Conservation (phyloP, 192 early-diverging fungal species). For the Lunasporangiospora selenospora region DNA sequence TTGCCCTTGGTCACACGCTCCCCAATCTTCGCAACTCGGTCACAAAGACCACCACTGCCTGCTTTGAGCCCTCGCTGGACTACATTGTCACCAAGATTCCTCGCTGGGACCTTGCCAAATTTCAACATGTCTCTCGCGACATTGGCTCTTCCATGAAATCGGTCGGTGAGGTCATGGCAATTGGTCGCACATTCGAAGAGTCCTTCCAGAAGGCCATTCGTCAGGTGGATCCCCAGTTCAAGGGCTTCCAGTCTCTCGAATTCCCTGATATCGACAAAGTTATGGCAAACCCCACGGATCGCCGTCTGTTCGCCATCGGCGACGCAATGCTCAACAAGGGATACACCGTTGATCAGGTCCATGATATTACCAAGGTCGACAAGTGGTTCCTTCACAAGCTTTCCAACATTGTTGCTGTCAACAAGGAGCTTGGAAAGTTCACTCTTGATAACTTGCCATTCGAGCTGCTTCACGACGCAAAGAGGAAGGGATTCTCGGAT, state of each 20-base stretch:
- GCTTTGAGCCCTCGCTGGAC: constrained; percentile 97
- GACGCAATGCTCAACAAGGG: constrained; percentile 89
- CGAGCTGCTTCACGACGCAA: constrained; percentile 74
- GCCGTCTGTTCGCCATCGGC: constrained; percentile 95
- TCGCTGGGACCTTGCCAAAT: constrained; percentile 96
- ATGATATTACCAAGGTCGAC: constrained; percentile 92
- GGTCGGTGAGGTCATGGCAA: constrained; percentile 99
- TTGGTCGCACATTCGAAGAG: constrained; percentile 97
- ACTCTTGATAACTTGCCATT: constrained; percentile 59
- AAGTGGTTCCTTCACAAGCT: constrained; percentile 98
- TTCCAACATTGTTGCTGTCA: constrained; percentile 83
- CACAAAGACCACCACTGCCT: constrained; percentile 93
- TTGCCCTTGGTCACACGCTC: constrained; percentile 89
- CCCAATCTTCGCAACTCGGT: constrained; percentile 90
- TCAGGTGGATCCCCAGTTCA: constrained; percentile 90
- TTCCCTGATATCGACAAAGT: constrained; percentile 83
- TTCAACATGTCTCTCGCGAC: constrained; percentile 86
- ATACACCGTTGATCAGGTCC: constrained; percentile 92
- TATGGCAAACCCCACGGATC: constrained; percentile 89
- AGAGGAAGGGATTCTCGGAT: constrained; percentile 92
- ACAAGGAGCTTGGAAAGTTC: constrained; percentile 62
- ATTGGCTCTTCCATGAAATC: constrained; percentile 94
- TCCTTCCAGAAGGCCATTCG: constrained; percentile 92
- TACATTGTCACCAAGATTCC: constrained; percentile 98
- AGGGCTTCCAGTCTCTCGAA: constrained; percentile 72